Evolutionary conservation across 2,329 filamentous ascomycete genomes (phyloP).

Genomic region (Talaromyces sp.): DNA sequence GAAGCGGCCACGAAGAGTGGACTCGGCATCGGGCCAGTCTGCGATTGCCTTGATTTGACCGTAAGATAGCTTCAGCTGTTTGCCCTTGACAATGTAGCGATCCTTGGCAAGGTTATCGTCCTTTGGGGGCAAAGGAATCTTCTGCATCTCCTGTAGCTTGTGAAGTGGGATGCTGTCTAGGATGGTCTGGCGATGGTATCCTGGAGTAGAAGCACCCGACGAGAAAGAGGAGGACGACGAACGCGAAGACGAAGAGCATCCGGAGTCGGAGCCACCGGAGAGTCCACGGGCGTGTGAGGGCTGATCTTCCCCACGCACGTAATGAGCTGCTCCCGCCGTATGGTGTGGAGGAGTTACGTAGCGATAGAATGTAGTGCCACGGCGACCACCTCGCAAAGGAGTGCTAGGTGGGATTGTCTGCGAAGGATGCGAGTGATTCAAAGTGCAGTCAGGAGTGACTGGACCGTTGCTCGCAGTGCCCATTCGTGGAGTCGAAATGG

Average conservation of each 20-base stretch:
- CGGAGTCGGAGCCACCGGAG: background rate
- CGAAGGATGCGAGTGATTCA: background rate
- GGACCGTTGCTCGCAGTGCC: background rate
- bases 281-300: background rate
- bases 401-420: background rate
- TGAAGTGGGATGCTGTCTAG: background rate
- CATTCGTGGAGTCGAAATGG: background rate
- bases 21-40: constrained; percentile 46
- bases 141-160: background rate
- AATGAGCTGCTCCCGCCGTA: background rate
- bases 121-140: background rate
- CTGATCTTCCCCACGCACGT: background rate
- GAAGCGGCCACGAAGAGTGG: constrained; percentile 47
- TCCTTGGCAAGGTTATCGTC: constrained; percentile 28
- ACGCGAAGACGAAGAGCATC: background rate
- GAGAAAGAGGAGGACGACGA: background rate
- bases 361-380: background rate
- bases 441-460: background rate
- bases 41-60: constrained; percentile 46
- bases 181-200: background rate
- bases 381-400: background rate
- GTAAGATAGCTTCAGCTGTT: constrained; percentile 44
- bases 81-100: constrained; percentile 40
- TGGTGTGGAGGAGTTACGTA: background rate
- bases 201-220: background rate